A percentile compares a stretch with the other conserved stretches of the same genome.
phyloP scores from a whole-genome alignment of 345 rosid species.

The Lepidium aucheri region DNA sequence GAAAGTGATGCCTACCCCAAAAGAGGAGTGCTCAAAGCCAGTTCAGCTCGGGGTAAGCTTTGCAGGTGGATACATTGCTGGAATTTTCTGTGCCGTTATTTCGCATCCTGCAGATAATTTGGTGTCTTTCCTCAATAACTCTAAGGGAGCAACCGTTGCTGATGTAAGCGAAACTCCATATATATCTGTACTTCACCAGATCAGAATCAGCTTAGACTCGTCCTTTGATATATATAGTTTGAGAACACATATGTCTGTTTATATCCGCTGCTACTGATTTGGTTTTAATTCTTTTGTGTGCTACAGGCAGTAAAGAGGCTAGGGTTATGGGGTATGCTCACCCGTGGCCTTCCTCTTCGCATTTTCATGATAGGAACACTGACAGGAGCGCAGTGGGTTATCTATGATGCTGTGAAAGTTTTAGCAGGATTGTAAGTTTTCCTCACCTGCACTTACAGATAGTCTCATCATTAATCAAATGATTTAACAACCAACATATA shows the following conservation, averaged over 20 bases:
- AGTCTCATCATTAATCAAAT: neutral
- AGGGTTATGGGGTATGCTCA: slow-evolving; percentile 73
- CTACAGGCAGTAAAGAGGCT: slow-evolving; percentile 71
- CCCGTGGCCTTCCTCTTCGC: slow-evolving; percentile 92
- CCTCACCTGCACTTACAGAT: neutral
- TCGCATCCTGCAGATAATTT: slow-evolving; percentile 97
- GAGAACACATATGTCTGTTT: neutral
- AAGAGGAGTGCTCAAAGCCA: slow-evolving; percentile 65
- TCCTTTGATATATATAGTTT: neutral
- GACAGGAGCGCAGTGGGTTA: slow-evolving; percentile 88
- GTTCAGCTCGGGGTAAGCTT: slow-evolving; percentile 91
- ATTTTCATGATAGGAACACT: slow-evolving; percentile 95
- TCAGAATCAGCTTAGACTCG: neutral
- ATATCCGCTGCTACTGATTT: neutral
- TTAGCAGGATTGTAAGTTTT: slow-evolving; percentile 85
- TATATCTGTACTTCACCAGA: neutral
- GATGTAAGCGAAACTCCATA: slow-evolving; percentile 49
- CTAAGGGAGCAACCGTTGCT: slow-evolving; percentile 78
- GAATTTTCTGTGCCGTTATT: slow-evolving; percentile 77
- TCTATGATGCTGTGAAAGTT: slow-evolving; percentile 91
- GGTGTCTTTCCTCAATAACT: slow-evolving; percentile 96
- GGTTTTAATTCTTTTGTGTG: neutral
- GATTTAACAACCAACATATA: neutral
- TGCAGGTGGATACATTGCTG: slow-evolving; percentile 90
- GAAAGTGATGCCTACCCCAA: slow-evolving; percentile 66